Evolutionary conservation across 345 rosid species (phyloP), one percentile per base, ranked within the genome.

Genomic region (Adansonia digitata): DNA sequence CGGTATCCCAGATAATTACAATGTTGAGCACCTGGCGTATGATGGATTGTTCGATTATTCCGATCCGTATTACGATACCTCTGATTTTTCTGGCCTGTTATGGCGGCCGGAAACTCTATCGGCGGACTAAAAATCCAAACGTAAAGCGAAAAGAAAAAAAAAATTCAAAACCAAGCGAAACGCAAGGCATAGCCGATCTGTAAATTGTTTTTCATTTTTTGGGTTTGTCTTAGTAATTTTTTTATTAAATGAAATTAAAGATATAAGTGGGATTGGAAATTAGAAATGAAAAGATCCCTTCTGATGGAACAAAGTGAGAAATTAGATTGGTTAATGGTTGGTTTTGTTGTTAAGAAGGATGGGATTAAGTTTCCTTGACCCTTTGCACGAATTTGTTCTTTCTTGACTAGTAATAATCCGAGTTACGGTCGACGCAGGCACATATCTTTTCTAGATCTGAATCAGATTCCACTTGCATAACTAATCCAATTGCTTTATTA

Each of bases 81-180:
- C 18, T 6, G 92, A 88, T 13, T 7, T 70, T 14, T 75, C 92
- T n/a, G 87, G 77, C 27, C 57, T 72, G 43, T 55, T 82, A 35
- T 86, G 92, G 94, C 88, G 85, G 82, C 77, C 87, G 29, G 92
- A 86, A 87, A 87, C 88, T 4, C 76, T 88, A 55, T 80, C 94
- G 65, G 89, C 89, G 62, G 65, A 60, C 43, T 82, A 69, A 51
- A 12, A 37, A n/a, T 18, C 17, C n/a, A 3, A 4, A n/a, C 18
- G 0, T 5, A 11, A 56, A 24, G 5, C 22, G 24, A 0, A 4
- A 11, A 37, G 17, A 9, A 2, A 18, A 18, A n/a, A 37, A 63
- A n/a, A 20, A 0, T 37, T 4, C 12, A 10, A 18, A 43, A 4
- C 17, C 45, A 34, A 61, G 13, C 14, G 17, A 69, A 48, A 48